Evolutionary conservation across 2,329 filamentous ascomycete genomes (phyloP), one percentile per base, ranked within the genome.

Genomic region (Dryadomyces sulphureus): DNA sequence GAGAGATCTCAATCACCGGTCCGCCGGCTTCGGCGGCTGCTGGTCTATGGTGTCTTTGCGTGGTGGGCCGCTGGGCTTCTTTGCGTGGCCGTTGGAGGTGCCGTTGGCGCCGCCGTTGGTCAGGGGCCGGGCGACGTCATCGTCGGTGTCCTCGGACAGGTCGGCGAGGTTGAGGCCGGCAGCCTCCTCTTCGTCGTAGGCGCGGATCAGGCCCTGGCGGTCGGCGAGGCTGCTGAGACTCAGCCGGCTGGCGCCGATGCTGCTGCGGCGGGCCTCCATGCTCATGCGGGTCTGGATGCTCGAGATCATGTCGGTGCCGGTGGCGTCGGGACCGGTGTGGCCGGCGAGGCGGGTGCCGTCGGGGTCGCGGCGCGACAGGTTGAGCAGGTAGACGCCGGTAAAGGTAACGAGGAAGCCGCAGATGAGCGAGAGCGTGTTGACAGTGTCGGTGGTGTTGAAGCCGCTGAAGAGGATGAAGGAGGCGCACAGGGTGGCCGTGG

Each of bases 381-480:
- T 96, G 54, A 96, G 75, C 6, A 96, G 77, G 63, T 96, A 96
- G 45, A 96, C 90, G 24, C 90, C 90, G 3, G 88, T 84, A 61
- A 96, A 96, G 50, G 94, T 96, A 53, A 92, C 79, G 48, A 96
- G 76, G 67, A 96, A 96, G 49, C 90, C 90, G 60, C 84, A 90
- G 44, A 96, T 74, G 14, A 96, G 74, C 4, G 90, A 95, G 48
- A 96, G 79, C 1, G 87, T 95, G 65, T 92, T 94, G 54, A 94
- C 84, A 6, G 82, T 74, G 55, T 94, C 86, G 42, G 85, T 86
- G 4, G 90, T 96, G 64, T 96, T 95, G 73, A 96, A 96, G 49
- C 90, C 90, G 55, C 80, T 79, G 68, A 94, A 96, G 44, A 96
- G 81, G 58, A 95, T 93, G 62, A 95, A 96, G 2, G 90, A 95